Evolutionary conservation across 1,139 yeast species (phyloP), one percentile per base, ranked within the genome.

Genomic region (Pichia kudriavzevii): DNA sequence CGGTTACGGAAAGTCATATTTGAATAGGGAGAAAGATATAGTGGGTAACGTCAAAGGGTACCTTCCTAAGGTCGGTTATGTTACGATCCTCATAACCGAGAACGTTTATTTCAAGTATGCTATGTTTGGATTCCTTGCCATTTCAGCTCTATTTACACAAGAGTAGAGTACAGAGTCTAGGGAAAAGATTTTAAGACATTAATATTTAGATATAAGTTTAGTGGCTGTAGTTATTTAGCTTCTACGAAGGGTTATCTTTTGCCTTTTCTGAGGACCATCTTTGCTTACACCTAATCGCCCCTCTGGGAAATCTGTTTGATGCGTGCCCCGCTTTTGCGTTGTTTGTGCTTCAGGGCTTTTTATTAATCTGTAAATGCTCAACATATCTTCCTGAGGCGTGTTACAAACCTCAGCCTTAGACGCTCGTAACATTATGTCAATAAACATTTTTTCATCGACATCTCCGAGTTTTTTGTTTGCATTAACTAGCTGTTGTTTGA

Each of bases 41-140:
- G 75, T 85, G 11, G 98, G 98, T 2, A 77, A 88, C 5, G 98
- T 91, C 20, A 80, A 79, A 59, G 97, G 81, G 1, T 91, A 87
- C 55, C 63, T 91, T 40, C 99, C 99, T n/a, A 74, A 72, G 48
- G 67, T 88, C 15, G 99, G 99, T 0, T 91, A 91, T 52, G 72
- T 88, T 9, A 93, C 98, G 3, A 88, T 91, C 41, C 69, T 88
- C 52, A 73, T 91, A 48, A 83, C 95, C n/a, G 98, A 93, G 54
- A 85, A 85, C 52, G 71, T 71, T 35, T 82, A 81, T 53, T 75
- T 82, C 59, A 79, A 81, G 53, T 79, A 72, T 48, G 78, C 77
- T 2, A 59, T 84, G 50, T 61, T 85, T 46, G 94, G 82, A 1
- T 53, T 77, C 29, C 67, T 84, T 61, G 83, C 79, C 5, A 39